Base-by-base conservation (phyloP, 139 green algal species). In the Marvania coccoides region DNA sequence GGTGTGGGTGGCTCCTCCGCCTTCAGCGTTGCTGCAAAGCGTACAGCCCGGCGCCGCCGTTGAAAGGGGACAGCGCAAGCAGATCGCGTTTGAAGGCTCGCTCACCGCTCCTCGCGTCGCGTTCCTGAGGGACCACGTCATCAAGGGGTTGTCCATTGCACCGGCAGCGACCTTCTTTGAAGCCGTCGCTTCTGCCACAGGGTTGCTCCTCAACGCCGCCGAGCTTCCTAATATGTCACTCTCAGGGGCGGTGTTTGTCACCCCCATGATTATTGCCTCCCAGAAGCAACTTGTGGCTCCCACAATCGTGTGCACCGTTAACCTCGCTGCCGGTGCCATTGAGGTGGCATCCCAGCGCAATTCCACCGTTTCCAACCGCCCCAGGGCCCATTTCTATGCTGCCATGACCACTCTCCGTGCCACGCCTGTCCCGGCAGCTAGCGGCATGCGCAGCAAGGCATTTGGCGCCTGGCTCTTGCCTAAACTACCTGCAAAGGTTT, bases 51-150 rank as follows among this genome's bases (percentile, higher is more conserved):
- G 45, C 63, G 15, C 31, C 28, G 24, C n/a, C 47, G 47, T 13
- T 13, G 47, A 30, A 53, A 28, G 12, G 36, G 2, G n/a, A 38
- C 57, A 47, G 23, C 24, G 38, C 23, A 24, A 37, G 39, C 23
- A 29, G 14, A 56, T 59, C 13, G 40, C 34, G 0, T 79, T 90
- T 35, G 37, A 79, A 23, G 46, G 67, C 0, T 12, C 48, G n/a
- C 55, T 88, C 2, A 8, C 14, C 0, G 64, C 67, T 5, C 72
- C 84, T 2, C 28, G 60, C 10, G 45, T 82, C 3, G 71, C 72
- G 2, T 95, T 80, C 68, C 63, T 96, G 23, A 65, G 71, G 37
- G 81, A 96, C 36, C 89, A 96, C 62, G 31, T 69, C 10, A 81
- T 92, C 26, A 35, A 59, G 0, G 81, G 81, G 4, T 60, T 65